These are phyloP conservation scores for Lipomyces anomalus DNA, from an alignment of 805 yeast species.

Conservation along the genomic window DNA sequence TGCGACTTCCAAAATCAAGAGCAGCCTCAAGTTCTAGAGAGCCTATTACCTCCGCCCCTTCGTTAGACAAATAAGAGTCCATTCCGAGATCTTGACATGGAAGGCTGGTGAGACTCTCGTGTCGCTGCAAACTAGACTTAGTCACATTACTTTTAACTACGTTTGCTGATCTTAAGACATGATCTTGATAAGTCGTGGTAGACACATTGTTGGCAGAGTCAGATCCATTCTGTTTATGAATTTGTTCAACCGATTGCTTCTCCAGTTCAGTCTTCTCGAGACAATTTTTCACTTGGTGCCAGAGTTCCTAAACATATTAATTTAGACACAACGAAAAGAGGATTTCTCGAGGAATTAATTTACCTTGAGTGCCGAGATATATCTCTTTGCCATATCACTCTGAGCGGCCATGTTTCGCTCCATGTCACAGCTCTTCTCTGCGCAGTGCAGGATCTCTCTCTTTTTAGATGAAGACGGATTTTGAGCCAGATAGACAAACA, in stretches of 20 bases:
- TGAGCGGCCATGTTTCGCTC: slow-evolving; percentile 8
- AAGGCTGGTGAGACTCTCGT: background rate
- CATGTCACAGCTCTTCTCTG: slow-evolving; percentile 15
- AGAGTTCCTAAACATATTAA: no score
- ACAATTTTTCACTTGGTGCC: slow-evolving; percentile 15
- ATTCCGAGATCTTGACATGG: no score
- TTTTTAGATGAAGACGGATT: slow-evolving; percentile 4
- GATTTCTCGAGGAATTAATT: no score
- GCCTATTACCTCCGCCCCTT: no score
- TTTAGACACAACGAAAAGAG: no score
- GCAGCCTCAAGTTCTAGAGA: no score
- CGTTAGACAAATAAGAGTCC: no score
- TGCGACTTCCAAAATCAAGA: background rate
- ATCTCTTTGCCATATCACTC: slow-evolving; percentile 12
- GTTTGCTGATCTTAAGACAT: background rate
- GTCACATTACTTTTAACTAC: background rate
- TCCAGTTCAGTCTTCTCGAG: no score
- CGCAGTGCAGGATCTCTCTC: slow-evolving; percentile 6
- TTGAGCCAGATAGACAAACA: slow-evolving; percentile 18
- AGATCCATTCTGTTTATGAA: background rate
- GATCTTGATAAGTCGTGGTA: background rate
- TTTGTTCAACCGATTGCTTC: background rate
- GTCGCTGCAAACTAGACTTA: background rate
- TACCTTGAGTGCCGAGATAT: slow-evolving; percentile 16
- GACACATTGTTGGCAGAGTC: background rate